These are phyloP conservation scores for Bruguiera sexangula DNA, from an alignment of 345 rosid species.

Conservation along the genomic window DNA sequence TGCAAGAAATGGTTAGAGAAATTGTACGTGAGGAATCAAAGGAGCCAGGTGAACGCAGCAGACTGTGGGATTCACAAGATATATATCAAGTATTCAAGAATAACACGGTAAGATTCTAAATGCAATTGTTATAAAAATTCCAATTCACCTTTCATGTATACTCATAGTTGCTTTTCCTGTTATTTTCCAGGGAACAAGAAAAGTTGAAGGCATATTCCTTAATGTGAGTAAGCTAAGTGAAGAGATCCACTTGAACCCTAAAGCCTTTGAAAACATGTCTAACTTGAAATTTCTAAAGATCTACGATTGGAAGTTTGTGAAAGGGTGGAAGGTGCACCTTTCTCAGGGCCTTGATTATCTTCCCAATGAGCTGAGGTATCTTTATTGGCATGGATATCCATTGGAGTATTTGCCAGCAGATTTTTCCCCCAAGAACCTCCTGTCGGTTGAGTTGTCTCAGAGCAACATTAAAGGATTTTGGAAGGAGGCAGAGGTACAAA, in stretches of 20 bases:
- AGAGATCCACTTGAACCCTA: not conserved
- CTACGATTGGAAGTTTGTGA: no score
- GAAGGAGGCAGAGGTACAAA: not conserved
- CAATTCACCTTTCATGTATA: no score
- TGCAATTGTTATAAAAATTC: no score
- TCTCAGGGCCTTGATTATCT: constrained; percentile 5
- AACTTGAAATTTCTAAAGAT: not conserved
- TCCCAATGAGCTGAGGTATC: not conserved
- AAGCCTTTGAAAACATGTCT: not conserved
- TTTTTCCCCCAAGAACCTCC: not conserved
- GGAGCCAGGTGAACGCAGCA: no score
- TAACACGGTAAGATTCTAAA: no score
- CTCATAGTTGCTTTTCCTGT: not conserved
- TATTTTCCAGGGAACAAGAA: not conserved
- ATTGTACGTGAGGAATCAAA: no score
- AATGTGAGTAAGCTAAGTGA: not conserved
- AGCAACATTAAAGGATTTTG: not conserved
- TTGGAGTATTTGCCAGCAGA: not conserved
- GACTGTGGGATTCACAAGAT: no score
- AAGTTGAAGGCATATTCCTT: constrained; percentile 4
- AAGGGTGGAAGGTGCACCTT: not conserved
- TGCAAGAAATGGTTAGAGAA: no score
- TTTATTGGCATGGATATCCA: constrained; percentile 6
- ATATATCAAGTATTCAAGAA: no score
- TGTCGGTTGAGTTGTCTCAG: not conserved